Base-by-base conservation (phyloP, 306 rosid species). In the Quercus gilva region DNA sequence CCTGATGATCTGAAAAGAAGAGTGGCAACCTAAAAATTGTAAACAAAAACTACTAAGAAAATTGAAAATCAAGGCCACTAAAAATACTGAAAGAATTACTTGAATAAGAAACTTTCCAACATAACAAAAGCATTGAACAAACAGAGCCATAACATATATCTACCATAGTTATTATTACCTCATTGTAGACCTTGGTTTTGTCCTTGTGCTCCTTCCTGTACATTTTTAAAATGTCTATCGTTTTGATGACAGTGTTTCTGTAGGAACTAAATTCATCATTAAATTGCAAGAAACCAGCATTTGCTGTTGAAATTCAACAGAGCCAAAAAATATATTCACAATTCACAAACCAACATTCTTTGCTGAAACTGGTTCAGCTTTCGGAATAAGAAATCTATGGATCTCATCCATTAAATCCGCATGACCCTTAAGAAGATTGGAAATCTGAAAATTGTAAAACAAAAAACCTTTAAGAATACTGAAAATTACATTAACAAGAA, bases 161-260 rank as follows among this genome's bases (percentile, higher is more conserved):
- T 8, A 41, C 45, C 45, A 41, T 8, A 2, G 45, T 41, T 8
- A 41, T 41, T 8, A 41, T 74, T 84, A 95, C 99, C 99, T 95
- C 98, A 63, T 80, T 84, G 74, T 93, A 93, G 76, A 93, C 99
- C 80, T 94, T 97, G 20, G 77, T 85, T 37, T 93, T 95, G 78
- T 90, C 94, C 91, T 93, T 93, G 84, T 90, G 94, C 89, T 95
- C 99, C 88, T 95, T 95, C 78, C 97, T 91, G 74, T 95, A 93
- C 99, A 95, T 84, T 83, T 91, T 93, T 88, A 91, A 86, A 86
- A 95, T 91, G 87, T 65, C 91, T 94, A 59, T 93, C 94, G 59
- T 82, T 89, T 84, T 90, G 94, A 8, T 41, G 45, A 78, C 91
- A 95, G 26, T 97, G 94, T 81, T 85, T 91, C 99, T 95, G 96